Percentiles rank a stretch among this genome's conserved stretches.
Evolutionary conservation across 768 basidiomycete species (phyloP).

Genomic region (Chalciporus piperatus): DNA sequence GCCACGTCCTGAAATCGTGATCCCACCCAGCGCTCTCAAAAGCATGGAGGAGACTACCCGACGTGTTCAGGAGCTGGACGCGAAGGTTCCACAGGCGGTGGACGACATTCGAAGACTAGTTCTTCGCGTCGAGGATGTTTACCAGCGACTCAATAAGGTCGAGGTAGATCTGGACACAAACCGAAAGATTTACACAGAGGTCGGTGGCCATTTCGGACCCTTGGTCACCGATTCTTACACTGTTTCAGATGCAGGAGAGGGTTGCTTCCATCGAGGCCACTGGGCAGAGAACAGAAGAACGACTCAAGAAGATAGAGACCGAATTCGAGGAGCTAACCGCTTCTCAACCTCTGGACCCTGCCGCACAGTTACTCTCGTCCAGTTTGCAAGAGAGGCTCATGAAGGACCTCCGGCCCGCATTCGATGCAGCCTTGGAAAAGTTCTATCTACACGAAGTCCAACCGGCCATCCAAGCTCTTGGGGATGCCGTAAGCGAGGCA

Average conservation of each 20-base stretch:
- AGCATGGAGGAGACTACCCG: conserved; percentile 19
- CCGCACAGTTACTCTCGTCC: not conserved
- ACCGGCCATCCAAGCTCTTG: conserved; percentile 17
- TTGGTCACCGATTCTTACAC: not conserved
- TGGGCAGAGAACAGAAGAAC: conserved; percentile 12
- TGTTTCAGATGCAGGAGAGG: conserved; percentile 19
- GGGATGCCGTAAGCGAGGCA: conserved; percentile 5
- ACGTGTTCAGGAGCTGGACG: conserved; percentile 19
- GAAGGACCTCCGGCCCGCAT: conserved; percentile 16
- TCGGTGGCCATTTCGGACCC: not conserved
- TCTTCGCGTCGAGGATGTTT: conserved; percentile 19
- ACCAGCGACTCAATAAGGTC: conserved; percentile 17
- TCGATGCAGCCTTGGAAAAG: conserved; percentile 17
- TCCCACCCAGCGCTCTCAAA: conserved; percentile 15
- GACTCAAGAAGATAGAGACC: conserved; percentile 13
- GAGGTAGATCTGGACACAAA: conserved; percentile 21
- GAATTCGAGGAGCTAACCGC: conserved; percentile 17
- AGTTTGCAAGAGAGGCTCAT: conserved; percentile 14
- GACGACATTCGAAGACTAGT: conserved; percentile 27
- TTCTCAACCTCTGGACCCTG: conserved; percentile 2
- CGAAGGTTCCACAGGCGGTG: conserved; percentile 22
- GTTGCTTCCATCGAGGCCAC: conserved; percentile 9
- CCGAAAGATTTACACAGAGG: conserved; percentile 19
- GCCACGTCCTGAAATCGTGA: conserved; percentile 17
- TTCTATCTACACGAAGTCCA: conserved; percentile 24